A percentile compares a stretch with the other conserved stretches of the same genome.
These are phyloP conservation scores for Biancaea sappan DNA, from an alignment of 306 rosid species.

Conservation along the genomic window DNA sequence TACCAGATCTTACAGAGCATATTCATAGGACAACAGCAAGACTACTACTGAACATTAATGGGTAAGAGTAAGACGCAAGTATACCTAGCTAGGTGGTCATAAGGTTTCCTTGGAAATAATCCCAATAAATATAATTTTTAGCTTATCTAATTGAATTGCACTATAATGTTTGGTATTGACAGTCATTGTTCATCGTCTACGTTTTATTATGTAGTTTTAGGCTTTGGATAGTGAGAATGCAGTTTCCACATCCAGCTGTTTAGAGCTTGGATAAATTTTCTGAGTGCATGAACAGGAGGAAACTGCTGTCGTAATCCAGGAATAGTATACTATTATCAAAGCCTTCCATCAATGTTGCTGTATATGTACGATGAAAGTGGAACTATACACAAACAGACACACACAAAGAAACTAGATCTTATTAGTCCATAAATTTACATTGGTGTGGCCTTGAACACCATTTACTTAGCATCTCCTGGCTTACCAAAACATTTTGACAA, in stretches of 20 bases:
- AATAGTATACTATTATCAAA: background rate
- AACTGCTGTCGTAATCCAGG: background rate
- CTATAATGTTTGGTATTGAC: background rate
- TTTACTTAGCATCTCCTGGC: background rate
- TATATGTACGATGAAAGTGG: background rate
- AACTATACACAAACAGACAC: too few relatives aligned
- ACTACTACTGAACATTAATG: slow-evolving; percentile 80
- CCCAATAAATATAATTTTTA: slow-evolving; percentile 13
- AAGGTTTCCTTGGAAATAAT: slow-evolving; percentile 28
- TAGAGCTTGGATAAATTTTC: background rate
- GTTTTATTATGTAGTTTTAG: background rate
- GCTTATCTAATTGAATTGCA: slow-evolving; percentile 9
- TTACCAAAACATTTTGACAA: background rate
- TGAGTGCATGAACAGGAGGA: background rate
- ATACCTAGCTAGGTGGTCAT: slow-evolving; percentile 10
- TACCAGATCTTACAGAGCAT: slow-evolving; percentile 85
- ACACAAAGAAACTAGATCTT: background rate
- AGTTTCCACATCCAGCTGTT: background rate
- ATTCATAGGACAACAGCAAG: slow-evolving; percentile 87
- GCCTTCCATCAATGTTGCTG: background rate
- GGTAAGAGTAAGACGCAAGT: slow-evolving; percentile 75
- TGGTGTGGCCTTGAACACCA: background rate
- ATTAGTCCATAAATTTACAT: background rate
- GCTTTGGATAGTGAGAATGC: background rate
- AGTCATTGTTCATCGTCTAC: background rate